phyloP scores from a whole-genome alignment of 257 asterid species.

The Leptodermis oblonga region DNA sequence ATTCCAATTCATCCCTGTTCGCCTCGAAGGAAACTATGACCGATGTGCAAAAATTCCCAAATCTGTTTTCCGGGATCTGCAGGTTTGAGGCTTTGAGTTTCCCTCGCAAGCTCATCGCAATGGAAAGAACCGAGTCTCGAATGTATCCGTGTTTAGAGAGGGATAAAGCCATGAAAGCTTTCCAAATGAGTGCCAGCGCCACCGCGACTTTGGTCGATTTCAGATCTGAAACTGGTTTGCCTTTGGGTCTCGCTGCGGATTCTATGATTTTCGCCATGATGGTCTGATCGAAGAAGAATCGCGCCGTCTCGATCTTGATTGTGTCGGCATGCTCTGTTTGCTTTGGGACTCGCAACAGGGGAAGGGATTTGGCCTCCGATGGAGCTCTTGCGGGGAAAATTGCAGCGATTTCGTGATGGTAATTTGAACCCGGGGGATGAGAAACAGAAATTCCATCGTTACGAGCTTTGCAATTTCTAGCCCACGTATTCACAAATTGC shows the following conservation, averaged over 20 bases:
- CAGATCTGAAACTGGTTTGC: background rate
- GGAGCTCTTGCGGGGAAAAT: conserved; percentile 11
- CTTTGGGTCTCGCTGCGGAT: background rate
- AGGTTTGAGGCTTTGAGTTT: conserved; percentile 6
- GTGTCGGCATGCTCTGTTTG: background rate
- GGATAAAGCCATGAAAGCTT: conserved; percentile 8
- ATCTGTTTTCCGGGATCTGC: background rate
- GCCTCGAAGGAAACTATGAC: conserved; percentile 4
- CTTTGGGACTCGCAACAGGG: background rate
- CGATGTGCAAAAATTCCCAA: conserved; percentile 10
- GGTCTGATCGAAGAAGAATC: conserved; percentile 5
- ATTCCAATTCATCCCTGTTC: background rate
- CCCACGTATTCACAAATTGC: conserved; percentile 15
- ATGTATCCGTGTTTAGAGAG: conserved; percentile 7
- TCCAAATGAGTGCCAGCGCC: conserved; percentile 15
- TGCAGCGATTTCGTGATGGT: background rate
- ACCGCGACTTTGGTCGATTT: conserved; percentile 12
- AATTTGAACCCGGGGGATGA: background rate
- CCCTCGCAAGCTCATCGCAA: conserved; percentile 14
- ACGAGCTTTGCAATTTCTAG: background rate
- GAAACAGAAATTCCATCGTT: background rate
- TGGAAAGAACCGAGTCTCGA: background rate
- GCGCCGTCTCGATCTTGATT: conserved; percentile 2
- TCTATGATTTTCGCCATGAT: conserved; percentile 5
- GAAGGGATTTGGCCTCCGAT: background rate